These are phyloP conservation scores for Abortiporus biennis DNA, from an alignment of 1,284 basidiomycete genomes.

Conservation along the genomic window DNA sequence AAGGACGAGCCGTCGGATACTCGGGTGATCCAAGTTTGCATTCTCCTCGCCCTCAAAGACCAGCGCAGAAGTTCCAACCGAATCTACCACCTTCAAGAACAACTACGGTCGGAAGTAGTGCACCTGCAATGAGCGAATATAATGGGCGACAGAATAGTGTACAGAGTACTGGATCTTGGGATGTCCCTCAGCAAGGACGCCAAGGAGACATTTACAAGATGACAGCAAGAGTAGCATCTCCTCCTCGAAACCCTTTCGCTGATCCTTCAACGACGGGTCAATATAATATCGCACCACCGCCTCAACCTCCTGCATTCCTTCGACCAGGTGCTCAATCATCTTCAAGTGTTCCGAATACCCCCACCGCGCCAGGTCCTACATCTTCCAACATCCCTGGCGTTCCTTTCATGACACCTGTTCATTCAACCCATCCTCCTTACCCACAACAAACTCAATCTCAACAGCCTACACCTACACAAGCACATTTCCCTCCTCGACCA, in stretches of 20 bases:
- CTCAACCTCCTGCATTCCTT: too few relatives aligned
- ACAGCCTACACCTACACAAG: conserved; percentile 1
- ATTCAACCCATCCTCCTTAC: neutral
- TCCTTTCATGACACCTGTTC: neutral
- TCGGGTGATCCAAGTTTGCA: conserved; percentile 24
- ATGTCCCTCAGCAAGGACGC: neutral
- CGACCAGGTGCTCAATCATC: neutral
- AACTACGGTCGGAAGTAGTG: neutral
- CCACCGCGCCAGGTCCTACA: too few relatives aligned
- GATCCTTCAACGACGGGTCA: too few relatives aligned
- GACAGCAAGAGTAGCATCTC: neutral
- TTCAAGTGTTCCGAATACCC: neutral
- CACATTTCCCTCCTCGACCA: neutral
- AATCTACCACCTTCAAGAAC: neutral
- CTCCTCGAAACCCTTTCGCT: too few relatives aligned
- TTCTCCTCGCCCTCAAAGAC: conserved; percentile 33
- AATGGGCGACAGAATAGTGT: neutral
- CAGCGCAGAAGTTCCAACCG: neutral
- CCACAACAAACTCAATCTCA: neutral
- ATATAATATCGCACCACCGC: too few relatives aligned
- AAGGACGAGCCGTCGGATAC: conserved; percentile 29
- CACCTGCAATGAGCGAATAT: neutral
- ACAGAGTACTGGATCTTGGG: neutral
- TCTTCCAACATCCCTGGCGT: neutral
- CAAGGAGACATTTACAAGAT: neutral